Evolutionary conservation across 495 filamentous ascomycete genomes (phyloP).

Genomic region (Hypoxylon rickii): DNA sequence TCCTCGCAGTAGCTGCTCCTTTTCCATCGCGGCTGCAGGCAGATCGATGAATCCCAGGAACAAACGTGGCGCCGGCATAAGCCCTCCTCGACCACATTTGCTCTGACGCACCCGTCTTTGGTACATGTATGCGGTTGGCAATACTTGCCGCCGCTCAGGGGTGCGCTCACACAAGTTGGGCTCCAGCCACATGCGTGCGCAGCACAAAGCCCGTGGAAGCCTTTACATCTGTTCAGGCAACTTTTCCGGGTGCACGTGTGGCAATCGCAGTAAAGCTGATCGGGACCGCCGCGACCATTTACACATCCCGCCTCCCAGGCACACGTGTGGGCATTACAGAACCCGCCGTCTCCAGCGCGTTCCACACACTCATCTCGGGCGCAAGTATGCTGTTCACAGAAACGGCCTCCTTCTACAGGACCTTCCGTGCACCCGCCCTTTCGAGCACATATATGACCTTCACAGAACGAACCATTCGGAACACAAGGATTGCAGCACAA

Average conservation of each 20-base stretch:
- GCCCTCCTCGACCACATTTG: conserved; percentile 22
- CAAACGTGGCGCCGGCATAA: conserved; percentile 24
- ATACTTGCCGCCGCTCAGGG: conserved; percentile 12
- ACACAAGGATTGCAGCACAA: conserved; percentile 11
- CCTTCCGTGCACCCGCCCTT: conserved; percentile 17
- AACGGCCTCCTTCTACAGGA: conserved; percentile 11
- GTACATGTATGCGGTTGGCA: conserved; percentile 22
- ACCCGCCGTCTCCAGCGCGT: conserved; percentile 13
- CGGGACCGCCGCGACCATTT: conserved; percentile 11
- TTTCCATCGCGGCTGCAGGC: conserved; percentile 29
- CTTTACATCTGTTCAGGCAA: conserved; percentile 23
- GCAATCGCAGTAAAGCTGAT: conserved; percentile 22
- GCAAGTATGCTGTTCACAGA: conserved; percentile 16
- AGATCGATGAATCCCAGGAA: conserved; percentile 25
- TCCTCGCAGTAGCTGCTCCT: conserved; percentile 30
- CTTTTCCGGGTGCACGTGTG: conserved; percentile 21
- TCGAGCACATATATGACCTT: conserved; percentile 12
- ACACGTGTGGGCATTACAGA: conserved; percentile 25
- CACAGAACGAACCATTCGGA: conserved; percentile 22
- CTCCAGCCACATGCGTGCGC: conserved; percentile 27
- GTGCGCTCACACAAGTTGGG: conserved; percentile 9
- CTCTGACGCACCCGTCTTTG: conserved; percentile 15
- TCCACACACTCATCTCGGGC: conserved; percentile 15
- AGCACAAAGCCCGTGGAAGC: conserved; percentile 14
- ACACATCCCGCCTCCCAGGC: conserved; percentile 21